Evolutionary conservation across 805 yeast genomes (phyloP), one percentile per base, ranked within the genome.

Genomic region (Yamadazyma nakazawae): DNA sequence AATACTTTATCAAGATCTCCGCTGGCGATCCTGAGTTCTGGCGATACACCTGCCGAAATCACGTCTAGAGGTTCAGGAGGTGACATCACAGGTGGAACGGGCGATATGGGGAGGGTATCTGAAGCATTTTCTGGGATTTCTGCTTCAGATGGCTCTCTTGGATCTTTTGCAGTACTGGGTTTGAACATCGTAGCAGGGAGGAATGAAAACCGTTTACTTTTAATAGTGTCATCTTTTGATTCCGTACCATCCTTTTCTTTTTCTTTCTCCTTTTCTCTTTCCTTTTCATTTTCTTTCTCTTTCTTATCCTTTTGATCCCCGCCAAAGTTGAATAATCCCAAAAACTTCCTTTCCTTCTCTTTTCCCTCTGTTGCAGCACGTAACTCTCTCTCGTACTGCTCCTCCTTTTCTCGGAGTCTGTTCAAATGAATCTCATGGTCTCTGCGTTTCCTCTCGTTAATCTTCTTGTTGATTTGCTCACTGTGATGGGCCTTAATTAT

Each of bases 351-450:
- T 8, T 61, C 58, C 37, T 51, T 53, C 32, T 52, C 51, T 37
- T 51, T 51, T 36, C 55, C 61, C 24, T 58, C 61, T 12, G 62
- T 59, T 6, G 69, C 68, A 5, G 59, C 56, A 34, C 58, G 53
- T 21, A 68, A 43, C 24, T 60, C 61, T 39, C 56, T 54, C 39
- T 67, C 75, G 43, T 66, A 68, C 48, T 70, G 68, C 47, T 66
- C 72, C 51, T 72, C 76, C 54, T 68, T 70, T 38, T 54, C 50
- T 47, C 59, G 62, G 28, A 71, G 53, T 44, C 70, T 64, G 39
- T 57, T 58, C 14, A 72, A 57, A 42, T 65, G 67, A 37, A 57
- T 39, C 45, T 71, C 75, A 50, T 70, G 75, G 50, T 72, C 77
- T 40, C 58, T 59, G 28, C 65, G 58, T 47, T 66, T 67, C 37